Evolutionary conservation across 768 basidiomycete genomes (phyloP), one percentile per base, ranked within the genome.

Genomic region (Kwoniella europaea): DNA sequence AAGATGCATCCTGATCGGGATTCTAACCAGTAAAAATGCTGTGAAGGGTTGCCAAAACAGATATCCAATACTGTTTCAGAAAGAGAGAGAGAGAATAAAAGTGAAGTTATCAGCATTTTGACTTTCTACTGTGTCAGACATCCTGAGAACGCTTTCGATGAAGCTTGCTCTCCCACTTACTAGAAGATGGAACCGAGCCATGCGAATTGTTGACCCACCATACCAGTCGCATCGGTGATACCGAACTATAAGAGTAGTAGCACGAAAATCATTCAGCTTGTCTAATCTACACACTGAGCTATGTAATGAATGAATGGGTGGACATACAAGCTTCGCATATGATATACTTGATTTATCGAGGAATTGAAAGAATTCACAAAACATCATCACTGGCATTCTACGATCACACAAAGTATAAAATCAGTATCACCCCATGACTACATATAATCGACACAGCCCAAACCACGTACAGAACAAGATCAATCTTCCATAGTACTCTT

Each of bases 171-270:
- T 27, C 27, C 3, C 52, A 64, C 22, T 29, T 18, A 52, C 63
- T 56, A 56, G 55, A 56, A 56, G 55, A 56, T 20, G 10, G 52
- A 70, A 53, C 60, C 56, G 22, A 69, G 41, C 62, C 61, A 71
- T 24, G 44, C 52, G 43, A 64, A 74, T 22, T 71, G 42, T 59
- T 71, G 69, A 4, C 69, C 70, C 10, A 54, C 43, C 16, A 73
- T 69, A 15, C 63, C 60, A 13, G 63, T 66, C 20, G 71, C 68
- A 12, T 20, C 9, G 6, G 43, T 6, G n/a, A 72, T 22, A n/a
- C 67, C 68, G 55, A 29, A 69, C 22, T 46, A 27, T 27, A 27
- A 27, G 4, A 27, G 27, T 4, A 27, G 27, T 27, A 27, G 27
- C 27, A 27, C 4, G 27, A 27, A 4, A 27, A 27, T 27, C 27